These are phyloP conservation scores for Penicillium salamii DNA, from an alignment of 495 filamentous ascomycete species.

Conservation along the genomic window DNA sequence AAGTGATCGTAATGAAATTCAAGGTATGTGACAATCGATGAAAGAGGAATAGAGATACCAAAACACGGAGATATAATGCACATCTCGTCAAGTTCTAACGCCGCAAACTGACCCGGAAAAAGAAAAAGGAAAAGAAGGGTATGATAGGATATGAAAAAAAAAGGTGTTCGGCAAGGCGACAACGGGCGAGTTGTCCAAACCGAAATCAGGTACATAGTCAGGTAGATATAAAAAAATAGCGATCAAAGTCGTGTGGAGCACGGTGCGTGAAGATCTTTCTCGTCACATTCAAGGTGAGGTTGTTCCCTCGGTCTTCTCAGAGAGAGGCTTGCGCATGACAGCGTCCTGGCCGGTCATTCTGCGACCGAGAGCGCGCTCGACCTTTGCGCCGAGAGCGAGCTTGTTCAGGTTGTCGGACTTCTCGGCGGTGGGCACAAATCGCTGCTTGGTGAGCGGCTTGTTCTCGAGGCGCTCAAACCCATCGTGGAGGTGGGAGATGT, in stretches of 20 bases:
- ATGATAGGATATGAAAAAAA: constrained; percentile 19
- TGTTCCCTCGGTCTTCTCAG: constrained; percentile 44
- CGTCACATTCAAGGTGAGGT: constrained; percentile 17
- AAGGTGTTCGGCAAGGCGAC: constrained; percentile 1
- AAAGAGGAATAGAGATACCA: not conserved
- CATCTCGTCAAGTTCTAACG: constrained; percentile 17
- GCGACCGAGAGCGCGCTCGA: constrained; percentile 85
- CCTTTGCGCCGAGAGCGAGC: constrained; percentile 86
- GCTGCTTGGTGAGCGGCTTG: constrained; percentile 78
- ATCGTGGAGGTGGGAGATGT: constrained; percentile 78
- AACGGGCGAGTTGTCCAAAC: too few species aligned
- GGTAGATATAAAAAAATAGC: constrained; percentile 3
- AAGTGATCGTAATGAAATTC: not conserved
- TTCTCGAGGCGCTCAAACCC: constrained; percentile 89
- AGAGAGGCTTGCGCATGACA: constrained; percentile 64
- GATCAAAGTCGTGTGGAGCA: not conserved
- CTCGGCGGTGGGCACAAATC: constrained; percentile 76
- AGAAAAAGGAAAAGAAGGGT: constrained; percentile 16
- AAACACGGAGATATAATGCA: constrained; percentile 8
- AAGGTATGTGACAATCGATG: not conserved
- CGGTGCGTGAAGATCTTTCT: not conserved
- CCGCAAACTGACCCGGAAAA: constrained; percentile 7
- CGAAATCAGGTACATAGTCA: too few species aligned
- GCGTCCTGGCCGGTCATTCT: constrained; percentile 93
- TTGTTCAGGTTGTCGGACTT: constrained; percentile 86